Percentiles rank a stretch among this genome's conserved stretches.
phyloP scores from a whole-genome alignment of 176 grass and related monocot genomes.

The Eragrostis nindensis region DNA sequence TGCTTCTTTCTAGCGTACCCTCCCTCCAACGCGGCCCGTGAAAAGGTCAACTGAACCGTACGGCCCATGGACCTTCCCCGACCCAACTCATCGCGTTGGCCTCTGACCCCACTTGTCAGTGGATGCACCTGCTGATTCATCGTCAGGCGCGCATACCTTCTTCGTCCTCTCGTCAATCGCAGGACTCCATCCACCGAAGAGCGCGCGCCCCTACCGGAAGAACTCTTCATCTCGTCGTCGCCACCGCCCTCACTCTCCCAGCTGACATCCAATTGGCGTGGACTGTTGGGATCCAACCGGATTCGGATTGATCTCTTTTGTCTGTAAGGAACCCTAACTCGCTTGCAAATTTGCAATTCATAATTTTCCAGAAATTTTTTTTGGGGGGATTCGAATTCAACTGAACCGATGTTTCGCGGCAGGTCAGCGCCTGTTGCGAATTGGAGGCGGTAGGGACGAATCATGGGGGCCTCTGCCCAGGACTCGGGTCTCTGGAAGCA shows the following conservation, averaged over 20 bases:
- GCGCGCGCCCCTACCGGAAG: background rate
- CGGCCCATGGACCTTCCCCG: no score
- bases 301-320: no score
- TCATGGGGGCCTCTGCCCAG: slow-evolving; percentile 47
- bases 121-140: background rate
- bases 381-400: background rate
- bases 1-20: no score
- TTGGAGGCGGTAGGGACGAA: no score
- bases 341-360: background rate
- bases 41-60: no score
- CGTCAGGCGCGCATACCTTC: background rate
- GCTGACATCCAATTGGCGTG: background rate
- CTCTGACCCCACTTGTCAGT: background rate
- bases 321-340: background rate
- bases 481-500: slow-evolving; percentile 51
- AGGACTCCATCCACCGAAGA: background rate
- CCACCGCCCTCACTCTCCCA: no score
- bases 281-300: background rate
- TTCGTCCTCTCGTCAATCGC: background rate
- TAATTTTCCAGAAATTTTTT: background rate
- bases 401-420: background rate
- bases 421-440: background rate
- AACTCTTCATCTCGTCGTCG: background rate
- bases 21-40: no score
- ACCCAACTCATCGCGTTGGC: no score